These are phyloP conservation scores for Ramularia endophylla DNA, from an alignment of 2,329 filamentous ascomycete genomes.

Conservation along the genomic window DNA sequence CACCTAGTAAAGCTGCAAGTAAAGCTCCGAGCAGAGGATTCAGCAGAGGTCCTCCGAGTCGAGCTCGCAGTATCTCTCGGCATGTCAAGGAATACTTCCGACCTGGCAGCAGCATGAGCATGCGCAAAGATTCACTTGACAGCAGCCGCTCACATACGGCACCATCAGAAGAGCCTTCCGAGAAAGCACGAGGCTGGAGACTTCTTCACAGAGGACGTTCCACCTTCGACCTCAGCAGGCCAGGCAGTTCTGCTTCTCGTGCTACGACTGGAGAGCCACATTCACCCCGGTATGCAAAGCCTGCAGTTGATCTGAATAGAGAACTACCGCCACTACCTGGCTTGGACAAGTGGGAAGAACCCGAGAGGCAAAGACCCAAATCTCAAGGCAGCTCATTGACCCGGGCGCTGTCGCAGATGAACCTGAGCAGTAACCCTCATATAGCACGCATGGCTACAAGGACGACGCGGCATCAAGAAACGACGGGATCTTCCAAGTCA, in stretches of 20 bases:
- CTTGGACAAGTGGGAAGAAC: slow-evolving; percentile 36
- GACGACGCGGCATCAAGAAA: slow-evolving; percentile 17
- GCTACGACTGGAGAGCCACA: background rate
- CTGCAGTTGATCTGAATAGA: slow-evolving; percentile 39
- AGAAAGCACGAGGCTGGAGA: slow-evolving; percentile 12
- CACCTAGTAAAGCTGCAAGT: no score
- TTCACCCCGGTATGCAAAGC: slow-evolving; percentile 8
- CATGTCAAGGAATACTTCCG: slow-evolving; percentile 36
- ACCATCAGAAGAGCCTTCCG: slow-evolving; percentile 11
- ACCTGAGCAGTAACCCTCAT: background rate
- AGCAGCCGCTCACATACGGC: slow-evolving; percentile 17
- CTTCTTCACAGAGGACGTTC: slow-evolving; percentile 10
- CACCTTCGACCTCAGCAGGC: slow-evolving; percentile 8
- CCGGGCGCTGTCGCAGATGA: background rate
- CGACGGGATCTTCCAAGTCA: background rate
- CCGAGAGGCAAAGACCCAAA: slow-evolving; percentile 3
- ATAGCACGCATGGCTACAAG: slow-evolving; percentile 7
- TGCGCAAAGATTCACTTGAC: slow-evolving; percentile 22
- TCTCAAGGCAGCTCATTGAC: slow-evolving; percentile 1
- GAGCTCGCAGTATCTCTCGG: slow-evolving; percentile 9
- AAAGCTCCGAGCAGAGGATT: no score
- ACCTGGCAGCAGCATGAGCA: slow-evolving; percentile 24
- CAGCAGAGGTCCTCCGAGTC: no score
- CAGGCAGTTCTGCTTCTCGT: slow-evolving; percentile 5
- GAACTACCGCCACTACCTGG: slow-evolving; percentile 44